phyloP scores from a whole-genome alignment of 768 basidiomycete species.

The Phaffia tasmanica region DNA sequence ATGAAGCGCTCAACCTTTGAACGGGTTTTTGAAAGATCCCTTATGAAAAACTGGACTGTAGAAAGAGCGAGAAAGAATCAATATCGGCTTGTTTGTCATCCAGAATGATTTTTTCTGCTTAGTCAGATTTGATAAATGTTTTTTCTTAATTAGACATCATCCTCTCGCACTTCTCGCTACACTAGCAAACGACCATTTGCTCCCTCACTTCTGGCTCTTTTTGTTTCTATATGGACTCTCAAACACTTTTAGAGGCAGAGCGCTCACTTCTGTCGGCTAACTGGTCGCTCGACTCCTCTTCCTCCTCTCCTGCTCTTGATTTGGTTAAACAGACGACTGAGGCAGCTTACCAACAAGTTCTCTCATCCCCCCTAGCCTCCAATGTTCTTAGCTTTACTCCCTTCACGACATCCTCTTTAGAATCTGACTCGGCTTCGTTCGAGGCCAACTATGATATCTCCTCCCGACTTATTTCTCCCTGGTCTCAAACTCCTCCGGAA shows the following conservation, averaged over 20 bases:
- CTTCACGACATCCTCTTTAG: slow-evolving; percentile 39
- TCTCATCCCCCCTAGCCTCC: slow-evolving; percentile 40
- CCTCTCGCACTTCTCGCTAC: no score
- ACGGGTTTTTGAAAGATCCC: no score
- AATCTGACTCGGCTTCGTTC: slow-evolving; percentile 16
- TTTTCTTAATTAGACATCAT: background rate
- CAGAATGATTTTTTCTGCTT: slow-evolving; percentile 34
- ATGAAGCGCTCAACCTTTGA: no score
- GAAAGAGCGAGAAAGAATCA: no score
- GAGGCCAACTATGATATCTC: slow-evolving; percentile 15
- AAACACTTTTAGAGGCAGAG: background rate
- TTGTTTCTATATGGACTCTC: background rate
- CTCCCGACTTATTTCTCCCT: slow-evolving; percentile 32
- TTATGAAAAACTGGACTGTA: no score
- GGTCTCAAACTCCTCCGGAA: background rate
- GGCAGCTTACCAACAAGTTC: slow-evolving; percentile 38
- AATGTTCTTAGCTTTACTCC: slow-evolving; percentile 38
- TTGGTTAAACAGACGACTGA: slow-evolving; percentile 35
- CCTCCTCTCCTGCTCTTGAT: slow-evolving; percentile 10
- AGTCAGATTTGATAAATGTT: slow-evolving; percentile 38
- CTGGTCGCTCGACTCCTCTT: background rate
- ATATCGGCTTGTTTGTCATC: slow-evolving; percentile 27
- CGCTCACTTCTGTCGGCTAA: slow-evolving; percentile 10
- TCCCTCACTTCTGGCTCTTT: slow-evolving; percentile 8
- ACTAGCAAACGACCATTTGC: background rate